Conservation (phyloP, 331 rosid species). For the Phaseolus coccineus region DNA sequence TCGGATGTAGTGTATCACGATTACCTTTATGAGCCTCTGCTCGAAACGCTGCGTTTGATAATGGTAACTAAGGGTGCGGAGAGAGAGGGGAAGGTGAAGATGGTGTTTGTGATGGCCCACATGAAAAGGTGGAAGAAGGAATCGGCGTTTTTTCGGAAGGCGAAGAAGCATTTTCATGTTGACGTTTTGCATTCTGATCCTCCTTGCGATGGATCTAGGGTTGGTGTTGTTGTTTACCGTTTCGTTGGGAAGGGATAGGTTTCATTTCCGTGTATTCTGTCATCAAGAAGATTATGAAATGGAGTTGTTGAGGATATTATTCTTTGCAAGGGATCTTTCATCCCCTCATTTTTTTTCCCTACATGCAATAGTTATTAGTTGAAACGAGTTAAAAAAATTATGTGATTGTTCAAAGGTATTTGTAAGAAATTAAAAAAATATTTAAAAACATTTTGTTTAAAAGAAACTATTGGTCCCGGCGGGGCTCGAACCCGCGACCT, state of each 20-base stretch:
- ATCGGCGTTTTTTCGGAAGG: conserved; percentile 78
- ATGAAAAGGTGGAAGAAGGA: conserved; percentile 91
- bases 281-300: too few species aligned
- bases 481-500: conserved; percentile 99
- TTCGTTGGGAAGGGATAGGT: conserved; percentile 52
- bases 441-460: too few species aligned
- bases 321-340: too few species aligned
- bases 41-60: conserved; percentile 69
- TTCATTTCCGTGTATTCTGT: not conserved
- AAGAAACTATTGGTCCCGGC: conserved; percentile 71
- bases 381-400: too few species aligned
- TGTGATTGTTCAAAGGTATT: too few species aligned
- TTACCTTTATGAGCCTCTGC: conserved; percentile 79
- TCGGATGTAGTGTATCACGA: conserved; percentile 96
- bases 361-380: too few species aligned
- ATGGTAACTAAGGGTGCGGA: conserved; percentile 21
- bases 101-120: conserved; percentile 83
- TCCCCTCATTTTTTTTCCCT: too few species aligned
- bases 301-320: too few species aligned
- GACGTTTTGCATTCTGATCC: conserved; percentile 62
- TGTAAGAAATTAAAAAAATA: too few species aligned
- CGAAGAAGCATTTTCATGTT: conserved; percentile 66
- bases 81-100: conserved; percentile 28
- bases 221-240: conserved; percentile 78
- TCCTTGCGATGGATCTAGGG: conserved; percentile 70